Evolutionary conservation across 192 early-diverging fungal species (phyloP).

Genomic region (Glomus cerebriforme): DNA sequence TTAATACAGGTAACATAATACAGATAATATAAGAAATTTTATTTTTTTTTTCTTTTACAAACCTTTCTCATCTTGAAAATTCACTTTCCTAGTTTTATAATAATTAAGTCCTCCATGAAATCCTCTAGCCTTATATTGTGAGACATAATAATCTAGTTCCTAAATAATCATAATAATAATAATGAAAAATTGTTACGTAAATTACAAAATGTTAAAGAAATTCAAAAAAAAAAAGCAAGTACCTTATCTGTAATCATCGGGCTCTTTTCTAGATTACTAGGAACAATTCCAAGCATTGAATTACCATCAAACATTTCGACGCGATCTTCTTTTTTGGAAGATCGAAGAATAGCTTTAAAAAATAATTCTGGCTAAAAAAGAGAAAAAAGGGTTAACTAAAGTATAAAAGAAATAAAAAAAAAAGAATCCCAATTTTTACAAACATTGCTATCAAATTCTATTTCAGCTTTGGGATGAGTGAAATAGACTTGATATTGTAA

Average conservation of each 20-base stretch:
- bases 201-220: not conserved
- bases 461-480: conserved; percentile 38
- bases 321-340: conserved; percentile 13
- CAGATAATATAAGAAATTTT: not conserved
- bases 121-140: conserved; percentile 32
- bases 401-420: not conserved
- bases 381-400: not conserved
- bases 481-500: conserved; percentile 56
- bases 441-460: conserved; percentile 48
- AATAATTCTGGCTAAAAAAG: conserved; percentile 30
- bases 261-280: not conserved
- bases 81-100: conserved; percentile 43
- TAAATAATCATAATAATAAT: not conserved
- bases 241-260: conserved; percentile 1
- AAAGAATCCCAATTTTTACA: not conserved
- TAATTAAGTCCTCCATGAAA: conserved; percentile 46
- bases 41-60: not conserved
- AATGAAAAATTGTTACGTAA: not conserved
- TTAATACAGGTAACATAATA: too few species aligned
- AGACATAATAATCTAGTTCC: conserved; percentile 38
- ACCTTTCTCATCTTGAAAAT: conserved; percentile 45
- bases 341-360: conserved; percentile 39
- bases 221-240: not conserved
- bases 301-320: conserved; percentile 18
- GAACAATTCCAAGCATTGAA: not conserved